These are phyloP conservation scores for Rubus idaeus DNA, from an alignment of 306 rosid species.

Conservation along the genomic window DNA sequence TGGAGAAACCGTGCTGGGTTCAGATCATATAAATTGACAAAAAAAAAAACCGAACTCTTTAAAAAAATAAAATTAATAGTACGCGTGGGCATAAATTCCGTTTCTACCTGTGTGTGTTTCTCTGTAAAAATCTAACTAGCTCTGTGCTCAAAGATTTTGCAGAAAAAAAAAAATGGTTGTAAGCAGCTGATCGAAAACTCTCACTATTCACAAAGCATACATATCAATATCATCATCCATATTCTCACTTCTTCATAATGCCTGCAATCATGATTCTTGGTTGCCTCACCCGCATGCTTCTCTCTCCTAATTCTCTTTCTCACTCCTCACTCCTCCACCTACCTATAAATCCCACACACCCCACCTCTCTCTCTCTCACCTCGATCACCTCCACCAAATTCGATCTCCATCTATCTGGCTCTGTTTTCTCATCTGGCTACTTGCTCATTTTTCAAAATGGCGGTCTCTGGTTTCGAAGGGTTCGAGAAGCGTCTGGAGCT, in stretches of 20 bases:
- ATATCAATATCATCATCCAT: slow-evolving; percentile 40
- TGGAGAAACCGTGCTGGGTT: slow-evolving; percentile 1
- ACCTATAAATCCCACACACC: slow-evolving; percentile 69
- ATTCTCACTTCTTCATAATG: slow-evolving; percentile 79
- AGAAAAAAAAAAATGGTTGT: slow-evolving; percentile 21
- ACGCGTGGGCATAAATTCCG: slow-evolving; percentile 54
- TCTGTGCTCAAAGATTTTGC: slow-evolving; percentile 34
- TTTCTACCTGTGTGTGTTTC: slow-evolving; percentile 30
- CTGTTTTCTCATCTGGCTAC: neutral
- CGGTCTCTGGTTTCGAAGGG: slow-evolving; percentile 89
- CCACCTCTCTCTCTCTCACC: slow-evolving; percentile 43
- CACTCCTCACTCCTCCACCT: slow-evolving; percentile 29
- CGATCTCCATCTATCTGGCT: slow-evolving; percentile 1
- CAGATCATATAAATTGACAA: neutral
- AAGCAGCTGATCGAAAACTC: neutral
- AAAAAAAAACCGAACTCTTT: slow-evolving; percentile 17
- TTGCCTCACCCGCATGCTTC: slow-evolving; percentile 98
- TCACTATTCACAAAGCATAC: neutral
- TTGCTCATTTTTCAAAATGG: slow-evolving; percentile 45
- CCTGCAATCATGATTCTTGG: slow-evolving; percentile 92
- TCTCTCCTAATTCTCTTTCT: slow-evolving; percentile 31
- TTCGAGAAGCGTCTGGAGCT: slow-evolving; percentile 92
- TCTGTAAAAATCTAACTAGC: neutral
- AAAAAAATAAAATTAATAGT: slow-evolving; percentile 32
- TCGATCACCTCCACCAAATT: slow-evolving; percentile 40